phyloP scores from a whole-genome alignment of 805 yeast genomes.

The Brettanomyces naardenensis region DNA sequence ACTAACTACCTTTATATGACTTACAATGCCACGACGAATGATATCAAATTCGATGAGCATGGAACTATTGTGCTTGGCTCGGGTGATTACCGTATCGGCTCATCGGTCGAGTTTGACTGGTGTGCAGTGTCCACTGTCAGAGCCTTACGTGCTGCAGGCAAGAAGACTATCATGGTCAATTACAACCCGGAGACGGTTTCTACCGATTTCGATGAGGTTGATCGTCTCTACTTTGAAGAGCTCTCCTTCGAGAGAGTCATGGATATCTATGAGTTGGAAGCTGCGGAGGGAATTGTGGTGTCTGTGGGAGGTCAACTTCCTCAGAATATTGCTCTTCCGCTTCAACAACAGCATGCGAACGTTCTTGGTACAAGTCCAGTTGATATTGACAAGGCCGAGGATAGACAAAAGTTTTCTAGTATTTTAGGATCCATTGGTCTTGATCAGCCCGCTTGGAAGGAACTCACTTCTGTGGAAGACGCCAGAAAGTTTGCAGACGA shows the following conservation, averaged over 20 bases:
- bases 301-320: conserved; percentile 98
- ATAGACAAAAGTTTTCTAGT: conserved; percentile 94
- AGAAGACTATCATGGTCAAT: conserved; percentile 91
- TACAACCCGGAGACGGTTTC: conserved; percentile 98
- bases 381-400: conserved; percentile 95
- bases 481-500: conserved; percentile 79
- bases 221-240: conserved; percentile 93
- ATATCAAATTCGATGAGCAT: conserved; percentile 80
- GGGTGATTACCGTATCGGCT: conserved; percentile 98
- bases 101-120: conserved; percentile 99
- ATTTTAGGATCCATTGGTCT: conserved; percentile 87
- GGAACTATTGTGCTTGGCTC: conserved; percentile 96
- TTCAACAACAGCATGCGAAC: conserved; percentile 77
- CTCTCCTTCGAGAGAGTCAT: conserved; percentile 90
- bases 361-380: conserved; percentile 91
- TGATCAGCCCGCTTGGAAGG: conserved; percentile 98
- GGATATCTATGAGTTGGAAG: conserved; percentile 93
- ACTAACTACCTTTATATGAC: conserved; percentile 94
- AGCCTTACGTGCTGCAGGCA: conserved; percentile 80
- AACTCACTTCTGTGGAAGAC: conserved; percentile 75
- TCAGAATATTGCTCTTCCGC: conserved; percentile 85
- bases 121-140: conserved; percentile 97
- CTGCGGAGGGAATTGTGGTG: conserved; percentile 84
- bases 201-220: conserved; percentile 97
- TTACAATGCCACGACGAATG: conserved; percentile 85